phyloP scores from a whole-genome alignment of 495 filamentous ascomycete genomes.

The Xylaria acuta region DNA sequence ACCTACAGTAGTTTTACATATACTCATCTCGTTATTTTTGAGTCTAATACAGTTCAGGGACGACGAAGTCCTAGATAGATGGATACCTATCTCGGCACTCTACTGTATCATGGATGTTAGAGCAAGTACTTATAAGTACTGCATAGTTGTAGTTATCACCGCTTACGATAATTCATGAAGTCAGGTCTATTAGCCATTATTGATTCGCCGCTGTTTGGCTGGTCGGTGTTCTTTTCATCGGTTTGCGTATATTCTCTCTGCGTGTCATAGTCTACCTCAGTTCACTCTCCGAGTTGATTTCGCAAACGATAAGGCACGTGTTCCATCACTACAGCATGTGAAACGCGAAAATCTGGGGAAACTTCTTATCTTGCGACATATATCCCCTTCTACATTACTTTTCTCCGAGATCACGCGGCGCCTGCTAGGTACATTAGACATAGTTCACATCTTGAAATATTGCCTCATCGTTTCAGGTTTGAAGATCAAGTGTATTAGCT shows the following conservation, averaged over 20 bases:
- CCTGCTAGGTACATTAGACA: background rate
- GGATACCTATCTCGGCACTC: background rate
- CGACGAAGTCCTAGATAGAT: background rate
- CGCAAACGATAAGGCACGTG: conserved; percentile 5
- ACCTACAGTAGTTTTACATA: too few species aligned
- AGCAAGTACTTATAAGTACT: background rate
- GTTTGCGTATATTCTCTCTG: background rate
- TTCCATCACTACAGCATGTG: conserved; percentile 4
- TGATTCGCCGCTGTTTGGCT: background rate
- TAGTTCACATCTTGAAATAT: background rate
- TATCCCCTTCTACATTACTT: background rate
- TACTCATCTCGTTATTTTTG: background rate
- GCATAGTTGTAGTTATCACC: background rate
- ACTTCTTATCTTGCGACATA: conserved; percentile 6
- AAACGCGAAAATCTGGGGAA: conserved; percentile 18
- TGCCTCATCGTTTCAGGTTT: conserved; percentile 18
- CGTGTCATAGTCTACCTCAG: background rate
- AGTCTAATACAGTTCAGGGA: background rate
- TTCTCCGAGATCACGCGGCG: background rate
- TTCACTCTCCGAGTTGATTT: background rate
- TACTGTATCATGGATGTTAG: background rate
- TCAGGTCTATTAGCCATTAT: background rate
- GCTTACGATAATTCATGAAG: background rate
- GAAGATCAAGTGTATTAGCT: conserved; percentile 16
- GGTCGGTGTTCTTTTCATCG: background rate